These are phyloP conservation scores for Annulohypoxylon bovei DNA, from an alignment of 495 filamentous ascomycete species.

Conservation along the genomic window DNA sequence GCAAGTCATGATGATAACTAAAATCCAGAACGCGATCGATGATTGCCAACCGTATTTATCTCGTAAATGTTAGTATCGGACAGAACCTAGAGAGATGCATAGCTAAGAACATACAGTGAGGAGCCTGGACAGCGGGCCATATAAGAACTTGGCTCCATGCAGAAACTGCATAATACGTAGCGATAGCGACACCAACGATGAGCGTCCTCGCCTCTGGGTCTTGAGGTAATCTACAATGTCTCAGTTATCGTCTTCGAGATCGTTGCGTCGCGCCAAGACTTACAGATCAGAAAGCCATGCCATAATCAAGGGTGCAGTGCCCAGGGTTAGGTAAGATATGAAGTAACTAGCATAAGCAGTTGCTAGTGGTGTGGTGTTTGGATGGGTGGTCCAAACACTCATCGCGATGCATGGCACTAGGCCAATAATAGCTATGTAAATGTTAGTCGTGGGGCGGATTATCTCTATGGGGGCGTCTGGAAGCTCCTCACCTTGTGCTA, in stretches of 20 bases:
- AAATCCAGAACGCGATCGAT: constrained; percentile 49
- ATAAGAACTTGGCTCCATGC: constrained; percentile 55
- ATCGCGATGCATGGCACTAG: constrained; percentile 53
- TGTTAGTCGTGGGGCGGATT: background rate
- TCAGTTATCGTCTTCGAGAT: constrained; percentile 1
- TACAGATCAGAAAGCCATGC: constrained; percentile 54
- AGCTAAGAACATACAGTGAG: constrained; percentile 45
- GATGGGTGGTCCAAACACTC: constrained; percentile 51
- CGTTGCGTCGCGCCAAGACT: background rate
- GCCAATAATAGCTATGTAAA: constrained; percentile 44
- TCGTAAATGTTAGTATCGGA: constrained; percentile 20
- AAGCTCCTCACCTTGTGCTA: constrained; percentile 48
- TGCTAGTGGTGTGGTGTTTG: constrained; percentile 42
- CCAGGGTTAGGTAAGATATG: constrained; percentile 51
- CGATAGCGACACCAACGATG: constrained; percentile 53
- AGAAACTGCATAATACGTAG: constrained; percentile 51
- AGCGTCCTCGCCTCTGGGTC: constrained; percentile 53
- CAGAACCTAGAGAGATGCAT: background rate
- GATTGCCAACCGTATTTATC: constrained; percentile 54
- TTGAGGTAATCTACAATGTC: constrained; percentile 42
- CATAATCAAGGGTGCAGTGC: constrained; percentile 53
- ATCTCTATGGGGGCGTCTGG: background rate
- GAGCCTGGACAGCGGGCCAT: constrained; percentile 55
- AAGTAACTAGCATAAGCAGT: constrained; percentile 53
- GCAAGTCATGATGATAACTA: constrained; percentile 48